Base-by-base conservation (phyloP, 768 basidiomycete species). In the Kwoniella dendrophila region DNA sequence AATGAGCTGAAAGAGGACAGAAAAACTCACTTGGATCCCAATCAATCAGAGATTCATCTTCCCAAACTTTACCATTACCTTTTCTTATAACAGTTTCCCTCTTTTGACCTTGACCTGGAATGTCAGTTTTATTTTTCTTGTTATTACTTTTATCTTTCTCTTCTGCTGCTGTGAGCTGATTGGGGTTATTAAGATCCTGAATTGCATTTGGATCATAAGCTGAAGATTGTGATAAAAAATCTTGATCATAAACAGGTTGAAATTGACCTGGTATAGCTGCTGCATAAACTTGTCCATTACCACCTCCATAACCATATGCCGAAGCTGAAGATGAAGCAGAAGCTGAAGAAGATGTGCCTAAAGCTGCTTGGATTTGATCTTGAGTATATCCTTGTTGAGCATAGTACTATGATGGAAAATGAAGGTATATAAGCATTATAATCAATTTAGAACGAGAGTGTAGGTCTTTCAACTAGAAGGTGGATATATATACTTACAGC, bases 51-150 rank as follows among this genome's bases (percentile, higher is more conserved):
- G 92, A 96, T 80, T 92, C 92, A 78, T 99, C 96, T 79, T 99
- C 96, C 96, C 96, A 99, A 24, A 90, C 88, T 81, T 92, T 94
- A 33, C 96, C 96, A 56, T 85, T 95, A 4, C 94, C 95, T 80
- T 97, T 97, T 54, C 96, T 84, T 49, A 99, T 80, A 10, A 99
- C 96, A 2, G 96, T 99, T 49, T 87, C 88, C 63, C 95, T 83
- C 81, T 97, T 96, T 22, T 74, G 73, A 16, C 50, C 59, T 26
- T 51, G 51, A 8, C 18, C 38, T 0, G 56, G 45, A 6, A 57
- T 38, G 20, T 61, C 56, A 27, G 59, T 56, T 14, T 36, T 51
- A n/a, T 20, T 30, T 47, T 66, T 38, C 57, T 53, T 26, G 29
- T 41, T 41, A 4, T 33, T 34, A 27, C 27, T 27, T 22, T 33